Evolutionary conservation across 257 asterid species (phyloP), one percentile per base, ranked within the genome.

Genomic region (Solanum pinnatisectum): DNA sequence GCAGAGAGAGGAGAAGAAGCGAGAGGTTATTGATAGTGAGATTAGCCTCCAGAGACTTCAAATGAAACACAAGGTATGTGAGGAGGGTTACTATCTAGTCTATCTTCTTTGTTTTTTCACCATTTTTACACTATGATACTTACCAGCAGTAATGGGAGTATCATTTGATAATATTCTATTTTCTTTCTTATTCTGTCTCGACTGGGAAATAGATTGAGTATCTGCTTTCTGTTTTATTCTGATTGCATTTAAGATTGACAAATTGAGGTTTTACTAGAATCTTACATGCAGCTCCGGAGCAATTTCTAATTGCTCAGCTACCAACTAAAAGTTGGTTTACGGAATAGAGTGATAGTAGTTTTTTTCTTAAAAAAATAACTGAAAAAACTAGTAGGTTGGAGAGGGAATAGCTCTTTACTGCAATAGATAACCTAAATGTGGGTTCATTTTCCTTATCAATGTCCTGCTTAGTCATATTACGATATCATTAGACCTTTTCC

Each of bases 1-100:
- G 92, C 84, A 96, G 99, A 95, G 99, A 91, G 99, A 96, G 87
- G 99, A 96, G 95, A 96, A 95, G 90, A 96, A 96, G 90, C 93
- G 99, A 84, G 98, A 96, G 85, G 93, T 95, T 87, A 90, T 95
- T 90, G 95, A 93, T 91, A 93, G 98, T 83, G 99, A 96, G 92
- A 94, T 96, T 91, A 89, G 89, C 91, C 97, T 96, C 90, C 99
- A 96, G 90, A 94, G 98, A 91, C 91, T 95, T 89, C 99, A 95
- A 87, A 86, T 96, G 96, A 93, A 94, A 90, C 95, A 96, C 89
- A 96, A 95, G 98, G 99, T 96, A 93, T 88, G 92, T 46, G 44
- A 71, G 37, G 40, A 49, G 49, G 73, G 84, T 49, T 18, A 30
- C 86, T 32, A 49, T 74, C 32, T 74, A 37, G 52, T 22, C 33